phyloP scores from a whole-genome alignment of 2,329 filamentous ascomycete species.

The Penicillium frequentans region DNA sequence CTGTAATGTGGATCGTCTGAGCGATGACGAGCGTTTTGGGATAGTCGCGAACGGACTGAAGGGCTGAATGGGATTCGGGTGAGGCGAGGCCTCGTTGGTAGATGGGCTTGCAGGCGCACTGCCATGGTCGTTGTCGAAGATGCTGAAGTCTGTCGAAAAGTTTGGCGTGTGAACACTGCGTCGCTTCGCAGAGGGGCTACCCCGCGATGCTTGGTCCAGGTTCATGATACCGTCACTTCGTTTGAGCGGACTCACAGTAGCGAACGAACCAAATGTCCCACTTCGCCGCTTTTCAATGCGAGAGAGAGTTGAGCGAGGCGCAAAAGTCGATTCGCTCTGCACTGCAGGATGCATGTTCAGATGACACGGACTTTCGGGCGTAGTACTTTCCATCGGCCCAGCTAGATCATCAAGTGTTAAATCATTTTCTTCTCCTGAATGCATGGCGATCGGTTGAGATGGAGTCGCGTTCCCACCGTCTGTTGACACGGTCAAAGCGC shows the following conservation, averaged over 20 bases:
- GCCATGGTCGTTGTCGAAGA: conserved; percentile 63
- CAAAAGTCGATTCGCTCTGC: conserved; percentile 24
- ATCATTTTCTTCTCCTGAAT: conserved; percentile 49
- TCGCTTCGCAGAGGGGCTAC: conserved; percentile 87
- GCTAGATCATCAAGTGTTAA: conserved; percentile 30
- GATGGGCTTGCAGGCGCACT: conserved; percentile 28
- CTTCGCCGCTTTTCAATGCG: conserved; percentile 52
- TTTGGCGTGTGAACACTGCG: conserved; percentile 79
- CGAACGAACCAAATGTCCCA: conserved; percentile 49
- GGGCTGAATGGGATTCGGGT: conserved; percentile 37
- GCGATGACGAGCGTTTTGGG: conserved; percentile 70
- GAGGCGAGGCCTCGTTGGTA: conserved; percentile 27
- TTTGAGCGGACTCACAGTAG: conserved; percentile 79
- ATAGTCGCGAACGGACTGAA: conserved; percentile 54
- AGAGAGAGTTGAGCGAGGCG: conserved; percentile 41
- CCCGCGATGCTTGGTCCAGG: conserved; percentile 72
- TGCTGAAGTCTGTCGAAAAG: conserved; percentile 65
- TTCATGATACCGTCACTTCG: conserved; percentile 89
- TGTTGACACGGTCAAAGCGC: conserved; percentile 68
- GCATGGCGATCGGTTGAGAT: conserved; percentile 47
- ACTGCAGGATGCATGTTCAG: conserved; percentile 40
- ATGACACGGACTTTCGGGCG: conserved; percentile 25
- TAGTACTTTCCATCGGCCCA: conserved; percentile 24
- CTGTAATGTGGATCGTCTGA: conserved; percentile 84
- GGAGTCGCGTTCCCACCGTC: conserved; percentile 70